Conservation (phyloP, 768 basidiomycete species). For the Pulveroboletus sp. region DNA sequence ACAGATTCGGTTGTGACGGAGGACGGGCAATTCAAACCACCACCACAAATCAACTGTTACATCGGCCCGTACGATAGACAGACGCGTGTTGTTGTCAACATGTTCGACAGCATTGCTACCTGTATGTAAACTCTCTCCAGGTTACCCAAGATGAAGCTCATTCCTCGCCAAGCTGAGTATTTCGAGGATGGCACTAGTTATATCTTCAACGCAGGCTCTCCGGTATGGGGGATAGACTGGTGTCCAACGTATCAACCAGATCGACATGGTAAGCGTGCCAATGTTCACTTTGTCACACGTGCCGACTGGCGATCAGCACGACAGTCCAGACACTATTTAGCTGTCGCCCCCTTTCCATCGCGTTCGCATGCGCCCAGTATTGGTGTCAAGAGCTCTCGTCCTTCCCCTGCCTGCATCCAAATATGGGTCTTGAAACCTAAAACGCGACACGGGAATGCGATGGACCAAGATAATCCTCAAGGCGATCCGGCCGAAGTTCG, state of each 20-base stretch:
- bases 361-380: constrained; percentile 62
- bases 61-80: constrained; percentile 66
- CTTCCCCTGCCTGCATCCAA: constrained; percentile 71
- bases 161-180: constrained; percentile 49
- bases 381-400: constrained; percentile 55
- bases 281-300: neutral
- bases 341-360: constrained; percentile 73
- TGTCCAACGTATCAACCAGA: constrained; percentile 73
- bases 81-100: constrained; percentile 43
- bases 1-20: constrained; percentile 48
- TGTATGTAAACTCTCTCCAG: constrained; percentile 50
- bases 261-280: constrained; percentile 42
- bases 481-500: constrained; percentile 37
- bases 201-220: constrained; percentile 84
- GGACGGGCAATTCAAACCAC: constrained; percentile 47
- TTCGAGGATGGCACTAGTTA: constrained; percentile 58
- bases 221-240: constrained; percentile 93
- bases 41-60: constrained; percentile 56
- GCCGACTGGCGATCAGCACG: constrained; percentile 38
- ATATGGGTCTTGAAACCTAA: constrained; percentile 66
- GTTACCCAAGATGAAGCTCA: neutral
- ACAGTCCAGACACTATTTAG: constrained; percentile 73
- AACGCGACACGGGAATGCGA: constrained; percentile 5
- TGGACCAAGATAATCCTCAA: constrained; percentile 24
- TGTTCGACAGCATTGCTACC: constrained; percentile 57